A percentile compares a stretch with the other conserved stretches of the same genome.
Evolutionary conservation across 164 flowering plant genomes (phyloP).

Genomic region (Aristolochia californica): DNA sequence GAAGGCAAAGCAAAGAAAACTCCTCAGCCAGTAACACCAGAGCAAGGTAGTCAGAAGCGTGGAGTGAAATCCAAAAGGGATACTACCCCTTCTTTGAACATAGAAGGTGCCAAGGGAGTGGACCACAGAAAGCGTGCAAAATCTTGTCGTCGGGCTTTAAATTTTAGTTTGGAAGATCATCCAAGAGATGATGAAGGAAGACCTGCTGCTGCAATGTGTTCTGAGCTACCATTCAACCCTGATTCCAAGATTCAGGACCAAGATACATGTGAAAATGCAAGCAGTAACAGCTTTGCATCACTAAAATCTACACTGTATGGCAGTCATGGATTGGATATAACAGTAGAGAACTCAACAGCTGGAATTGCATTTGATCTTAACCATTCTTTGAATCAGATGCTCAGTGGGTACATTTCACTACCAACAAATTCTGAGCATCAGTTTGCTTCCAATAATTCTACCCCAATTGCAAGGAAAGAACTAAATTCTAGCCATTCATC

Average conservation of each 20-base stretch:
- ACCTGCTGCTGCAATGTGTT: background rate
- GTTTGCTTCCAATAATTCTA: too few relatives aligned
- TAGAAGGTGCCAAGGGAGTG: constrained; percentile 5
- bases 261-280: too few relatives aligned
- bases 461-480: too few relatives aligned
- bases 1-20: constrained; percentile 46
- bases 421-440: constrained; percentile 6
- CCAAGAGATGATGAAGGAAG: constrained; percentile 6
- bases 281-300: constrained; percentile 2
- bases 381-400: constrained; percentile 13
- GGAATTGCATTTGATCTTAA: constrained; percentile 25
- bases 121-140: constrained; percentile 7
- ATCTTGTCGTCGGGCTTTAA: constrained; percentile 34
- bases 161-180: constrained; percentile 28
- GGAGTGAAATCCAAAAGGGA: background rate
- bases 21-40: constrained; percentile 15
- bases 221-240: background rate
- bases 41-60: constrained; percentile 6
- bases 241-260: background rate
- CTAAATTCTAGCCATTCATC: constrained; percentile 2
- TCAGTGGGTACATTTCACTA: constrained; percentile 10
- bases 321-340: constrained; percentile 12
- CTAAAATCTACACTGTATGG: constrained; percentile 2
- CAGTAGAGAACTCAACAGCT: constrained; percentile 15
- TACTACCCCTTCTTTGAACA: constrained; percentile 3